Evolutionary conservation across 805 yeast species (phyloP), one percentile per base, ranked within the genome.

Genomic region (Yamadazyma endophytica): DNA sequence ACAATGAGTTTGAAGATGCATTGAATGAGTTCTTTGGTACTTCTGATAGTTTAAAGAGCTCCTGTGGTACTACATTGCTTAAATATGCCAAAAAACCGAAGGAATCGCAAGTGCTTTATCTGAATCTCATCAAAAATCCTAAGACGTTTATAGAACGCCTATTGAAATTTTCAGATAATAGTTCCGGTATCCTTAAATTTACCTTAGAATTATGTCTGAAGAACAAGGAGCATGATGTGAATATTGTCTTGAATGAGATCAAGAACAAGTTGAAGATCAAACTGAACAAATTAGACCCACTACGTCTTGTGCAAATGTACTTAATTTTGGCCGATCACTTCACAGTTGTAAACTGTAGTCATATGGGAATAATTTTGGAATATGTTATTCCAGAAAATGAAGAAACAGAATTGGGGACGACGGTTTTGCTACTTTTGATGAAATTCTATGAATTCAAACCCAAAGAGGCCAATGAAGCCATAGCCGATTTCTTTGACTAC

Each of bases 401-500:
- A 7, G 33, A 35, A 6, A 23, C 40, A 9, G 32, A 46, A 2
- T 23, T 46, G 4, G 26, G 43, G 7, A 37, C 54, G 4, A 26
- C 42, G 7, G 35, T 50, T 4, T 31, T 57, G 13, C 35, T 58
- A 18, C 39, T 57, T 13, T 28, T 50, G 2, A 40, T 58, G 4
- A 50, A 47, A 17, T 34, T 39, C 17, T 27, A 54, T 11, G 48
- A 51, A 34, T 9, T 31, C 1, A 31, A 52, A 13, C 40, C 35
- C 16, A 17, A 23, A 1, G 32, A 42, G 16, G 35, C 55, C 0
- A 22, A 31, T 2, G 51, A 42, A 9, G 39, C 40, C 11, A 43
- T 59, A 4, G 18, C 27, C 4, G 49, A 45, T 9, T 56, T 42
- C 33, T 41, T 59, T 17, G 61, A 54, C 21, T 36, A 42, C 5